A percentile compares a stretch with the other conserved stretches of the same genome.
These are phyloP conservation scores for Didymella keratinophila DNA, from an alignment of 2,329 filamentous ascomycete species.

Conservation along the genomic window DNA sequence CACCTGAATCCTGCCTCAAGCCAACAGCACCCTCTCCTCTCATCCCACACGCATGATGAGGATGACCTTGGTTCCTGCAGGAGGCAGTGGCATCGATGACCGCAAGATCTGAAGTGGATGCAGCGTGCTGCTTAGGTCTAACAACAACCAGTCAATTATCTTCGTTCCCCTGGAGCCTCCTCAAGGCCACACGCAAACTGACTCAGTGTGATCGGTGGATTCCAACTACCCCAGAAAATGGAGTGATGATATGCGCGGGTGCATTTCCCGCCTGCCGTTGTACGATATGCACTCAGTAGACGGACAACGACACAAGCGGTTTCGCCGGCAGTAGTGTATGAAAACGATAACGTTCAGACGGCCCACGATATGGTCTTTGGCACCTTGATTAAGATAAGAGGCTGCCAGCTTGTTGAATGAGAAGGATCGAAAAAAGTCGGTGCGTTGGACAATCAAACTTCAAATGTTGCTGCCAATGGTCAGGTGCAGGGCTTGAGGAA, in stretches of 20 bases:
- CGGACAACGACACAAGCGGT: background rate
- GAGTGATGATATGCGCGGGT: background rate
- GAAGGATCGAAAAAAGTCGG: no score
- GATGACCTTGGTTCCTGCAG: background rate
- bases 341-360: background rate
- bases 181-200: background rate
- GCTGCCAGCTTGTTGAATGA: background rate
- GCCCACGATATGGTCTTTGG: background rate
- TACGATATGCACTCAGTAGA: background rate
- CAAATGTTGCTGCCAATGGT: no score
- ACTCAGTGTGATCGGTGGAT: background rate
- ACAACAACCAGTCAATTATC: background rate
- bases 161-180: background rate
- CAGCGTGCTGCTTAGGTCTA: background rate
- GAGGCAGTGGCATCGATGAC: background rate
- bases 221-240: background rate
- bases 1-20: constrained; percentile 6
- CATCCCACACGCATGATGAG: background rate
- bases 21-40: background rate
- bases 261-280: background rate
- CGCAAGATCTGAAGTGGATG: background rate
- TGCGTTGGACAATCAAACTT: no score
- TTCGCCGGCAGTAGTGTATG: background rate
- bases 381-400: background rate
- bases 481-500: no score